A percentile compares a stretch with the other conserved stretches of the same genome.
Evolutionary conservation across 805 yeast genomes (phyloP).

Genomic region (Metschnikowia kunwiensis): DNA sequence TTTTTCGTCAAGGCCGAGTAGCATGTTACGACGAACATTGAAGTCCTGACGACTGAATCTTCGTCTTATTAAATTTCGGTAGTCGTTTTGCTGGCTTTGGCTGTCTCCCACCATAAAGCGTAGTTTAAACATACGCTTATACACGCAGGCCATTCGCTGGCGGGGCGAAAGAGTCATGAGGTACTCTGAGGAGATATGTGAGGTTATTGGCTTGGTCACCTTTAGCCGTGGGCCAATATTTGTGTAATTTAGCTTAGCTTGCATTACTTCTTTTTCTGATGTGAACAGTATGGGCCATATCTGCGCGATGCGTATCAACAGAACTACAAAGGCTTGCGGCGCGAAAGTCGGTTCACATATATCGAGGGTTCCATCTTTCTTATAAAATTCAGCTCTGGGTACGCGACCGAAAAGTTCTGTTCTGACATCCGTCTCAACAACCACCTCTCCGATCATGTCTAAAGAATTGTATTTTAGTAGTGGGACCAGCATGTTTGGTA

Average conservation of each 20-base stretch:
- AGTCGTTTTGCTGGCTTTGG: constrained; percentile 14
- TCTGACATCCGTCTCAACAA: too few relatives aligned
- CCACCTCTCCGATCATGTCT: too few relatives aligned
- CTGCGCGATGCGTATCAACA: too few relatives aligned
- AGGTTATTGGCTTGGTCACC: constrained; percentile 7
- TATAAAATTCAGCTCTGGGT: too few relatives aligned
- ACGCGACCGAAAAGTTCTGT: too few relatives aligned
- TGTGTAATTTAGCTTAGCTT: constrained; percentile 6
- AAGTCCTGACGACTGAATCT: constrained; percentile 16
- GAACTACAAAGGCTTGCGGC: too few relatives aligned
- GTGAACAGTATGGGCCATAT: too few relatives aligned
- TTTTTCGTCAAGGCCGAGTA: constrained; percentile 7
- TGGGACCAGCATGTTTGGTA: constrained; percentile 4
- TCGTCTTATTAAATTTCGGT: constrained; percentile 25
- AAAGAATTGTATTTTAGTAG: constrained; percentile 4
- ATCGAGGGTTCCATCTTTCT: too few relatives aligned
- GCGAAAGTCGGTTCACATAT: too few relatives aligned
- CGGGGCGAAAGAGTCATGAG: constrained; percentile 11
- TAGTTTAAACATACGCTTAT: constrained; percentile 33
- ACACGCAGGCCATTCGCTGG: constrained; percentile 16
- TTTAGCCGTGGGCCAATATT: constrained; percentile 13
- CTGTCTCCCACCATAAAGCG: constrained; percentile 25
- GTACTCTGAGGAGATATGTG: constrained; percentile 8
- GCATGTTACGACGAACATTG: constrained; percentile 10
- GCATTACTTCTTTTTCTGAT: constrained; percentile 1